Evolutionary conservation across 345 rosid genomes (phyloP).

Genomic region (Rhodamnia rubescens): DNA sequence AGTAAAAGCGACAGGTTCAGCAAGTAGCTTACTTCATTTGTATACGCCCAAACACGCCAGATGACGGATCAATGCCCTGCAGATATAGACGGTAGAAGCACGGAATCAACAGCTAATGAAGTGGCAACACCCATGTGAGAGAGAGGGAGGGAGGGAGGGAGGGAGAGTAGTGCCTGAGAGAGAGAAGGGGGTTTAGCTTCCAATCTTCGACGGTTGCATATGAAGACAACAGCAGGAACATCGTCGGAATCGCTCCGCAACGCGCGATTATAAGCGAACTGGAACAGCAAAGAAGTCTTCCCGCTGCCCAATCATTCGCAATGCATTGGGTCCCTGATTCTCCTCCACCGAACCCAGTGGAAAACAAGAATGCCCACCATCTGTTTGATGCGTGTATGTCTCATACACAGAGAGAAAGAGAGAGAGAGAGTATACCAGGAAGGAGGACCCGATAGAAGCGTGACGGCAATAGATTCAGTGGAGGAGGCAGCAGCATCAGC

Average conservation of each 20-base stretch:
- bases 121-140: background rate
- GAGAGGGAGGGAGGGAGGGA: background rate
- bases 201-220: constrained; percentile 52
- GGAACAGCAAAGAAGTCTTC: constrained; percentile 76
- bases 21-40: constrained; percentile 56
- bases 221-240: constrained; percentile 41
- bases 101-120: background rate
- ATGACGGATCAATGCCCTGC: constrained; percentile 60
- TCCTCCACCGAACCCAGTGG: background rate
- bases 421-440: constrained; percentile 27
- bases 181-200: constrained; percentile 64
- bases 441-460: constrained; percentile 72
- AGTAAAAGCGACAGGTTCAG: background rate
- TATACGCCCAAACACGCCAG: constrained; percentile 43
- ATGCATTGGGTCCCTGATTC: background rate
- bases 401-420: background rate
- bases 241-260: constrained; percentile 1
- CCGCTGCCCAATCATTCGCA: constrained; percentile 31
- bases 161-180: constrained; percentile 36
- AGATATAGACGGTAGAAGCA: background rate
- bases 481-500: background rate
- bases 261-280: constrained; percentile 57
- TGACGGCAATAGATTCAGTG: constrained; percentile 7
- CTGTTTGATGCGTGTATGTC: background rate
- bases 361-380: background rate